Conservation (phyloP, 1,284 basidiomycete genomes). For the Tilletia walkeri region DNA sequence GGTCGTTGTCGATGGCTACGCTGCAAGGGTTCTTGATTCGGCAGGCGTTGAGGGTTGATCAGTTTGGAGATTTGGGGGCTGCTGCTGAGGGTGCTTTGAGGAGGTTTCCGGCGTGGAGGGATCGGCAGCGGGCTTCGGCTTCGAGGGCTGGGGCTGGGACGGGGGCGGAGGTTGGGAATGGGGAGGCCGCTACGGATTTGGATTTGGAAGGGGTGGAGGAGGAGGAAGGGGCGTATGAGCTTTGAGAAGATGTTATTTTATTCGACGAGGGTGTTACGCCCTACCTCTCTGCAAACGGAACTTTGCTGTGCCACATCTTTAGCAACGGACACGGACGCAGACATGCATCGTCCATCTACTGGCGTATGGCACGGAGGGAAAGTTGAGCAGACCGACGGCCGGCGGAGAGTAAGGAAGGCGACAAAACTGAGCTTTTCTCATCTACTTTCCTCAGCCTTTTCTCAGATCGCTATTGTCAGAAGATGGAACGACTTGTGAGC, state of each 20-base stretch:
- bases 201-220: background rate
- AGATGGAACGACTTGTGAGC: too few species aligned
- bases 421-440: too few species aligned
- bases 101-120: background rate
- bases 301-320: too few species aligned
- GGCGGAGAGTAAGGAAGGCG: too few species aligned
- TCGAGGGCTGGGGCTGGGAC: background rate
- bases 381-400: too few species aligned
- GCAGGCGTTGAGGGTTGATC: constrained; percentile 13
- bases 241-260: background rate
- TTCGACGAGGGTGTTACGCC: background rate
- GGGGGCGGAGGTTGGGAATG: background rate
- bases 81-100: background rate
- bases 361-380: too few species aligned
- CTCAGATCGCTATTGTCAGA: too few species aligned
- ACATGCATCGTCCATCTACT: too few species aligned
- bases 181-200: background rate
- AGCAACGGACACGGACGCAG: too few species aligned
- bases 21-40: constrained; percentile 17
- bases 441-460: too few species aligned
- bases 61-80: constrained; percentile 11
- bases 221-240: background rate
- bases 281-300: too few species aligned
- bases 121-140: background rate
- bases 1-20: constrained; percentile 13